Conservation (phyloP, 345 rosid genomes). For the Limnanthes douglasii region DNA sequence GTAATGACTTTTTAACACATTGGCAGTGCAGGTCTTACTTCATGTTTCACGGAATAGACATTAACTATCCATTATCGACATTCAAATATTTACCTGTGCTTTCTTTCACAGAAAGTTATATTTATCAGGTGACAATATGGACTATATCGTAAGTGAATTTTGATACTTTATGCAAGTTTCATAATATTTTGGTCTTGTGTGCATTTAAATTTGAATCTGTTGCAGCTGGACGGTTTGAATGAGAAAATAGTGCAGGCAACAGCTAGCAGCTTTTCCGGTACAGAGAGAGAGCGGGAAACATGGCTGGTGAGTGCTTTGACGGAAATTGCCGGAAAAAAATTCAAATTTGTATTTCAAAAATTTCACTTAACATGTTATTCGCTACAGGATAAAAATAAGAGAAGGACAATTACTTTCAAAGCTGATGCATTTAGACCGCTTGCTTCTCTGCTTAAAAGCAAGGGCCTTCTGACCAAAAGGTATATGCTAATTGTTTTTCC, state of each 20-base stretch:
- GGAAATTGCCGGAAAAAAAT: background rate
- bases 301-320: conserved; percentile 5
- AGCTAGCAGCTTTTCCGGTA: conserved; percentile 10
- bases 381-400: conserved; percentile 19
- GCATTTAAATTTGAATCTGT: conserved; percentile 6
- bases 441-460: conserved; percentile 27
- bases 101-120: conserved; percentile 65
- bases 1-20: conserved; percentile 6
- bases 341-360: conserved; percentile 1
- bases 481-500: conserved; percentile 6
- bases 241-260: conserved; percentile 41
- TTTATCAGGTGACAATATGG: conserved; percentile 56
- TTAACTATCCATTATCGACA: conserved; percentile 32
- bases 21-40: conserved; percentile 85
- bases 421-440: conserved; percentile 43
- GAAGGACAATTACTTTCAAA: conserved; percentile 18
- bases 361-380: conserved; percentile 10
- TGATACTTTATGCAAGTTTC: background rate
- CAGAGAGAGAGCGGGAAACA: conserved; percentile 17
- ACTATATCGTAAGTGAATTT: background rate
- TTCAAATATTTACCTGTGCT: conserved; percentile 64
- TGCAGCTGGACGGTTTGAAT: conserved; percentile 76
- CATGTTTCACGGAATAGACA: conserved; percentile 78
- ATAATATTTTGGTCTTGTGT: background rate
- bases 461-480: conserved; percentile 58